Evolutionary conservation across 345 rosid species (phyloP), one percentile per base, ranked within the genome.

Genomic region (Dipteronia dyeriana): DNA sequence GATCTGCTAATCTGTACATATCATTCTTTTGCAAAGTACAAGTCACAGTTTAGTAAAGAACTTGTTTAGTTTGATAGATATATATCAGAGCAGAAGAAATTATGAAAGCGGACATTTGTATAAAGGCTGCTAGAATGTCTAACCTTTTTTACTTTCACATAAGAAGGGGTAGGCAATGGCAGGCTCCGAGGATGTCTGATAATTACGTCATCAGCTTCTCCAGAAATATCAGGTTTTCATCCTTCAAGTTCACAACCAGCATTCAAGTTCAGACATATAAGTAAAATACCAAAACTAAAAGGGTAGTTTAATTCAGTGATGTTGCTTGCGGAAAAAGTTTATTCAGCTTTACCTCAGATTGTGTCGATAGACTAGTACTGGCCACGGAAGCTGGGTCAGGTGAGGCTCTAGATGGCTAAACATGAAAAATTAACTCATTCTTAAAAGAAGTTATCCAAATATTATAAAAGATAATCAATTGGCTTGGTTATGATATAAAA

Each of bases 331-430:
- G 74, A 26, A 54, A 19, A 41, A 80, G 13, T 51, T 75, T 20
- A 71, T 64, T 49, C 19, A 60, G 59, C 63, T 74, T 39, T 82
- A 82, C 91, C 89, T 77, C 79, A 65, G 26, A 26, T 26, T 26
- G 26, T 26, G 26, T 83, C 72, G 26, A 26, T 26, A 31, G n/a
- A 17, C 49, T 11, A 67, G 65, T 60, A 67, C 31, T 70, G 60
- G 77, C 43, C 70, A 82, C 34, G 39, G 76, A 80, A 70, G 41
- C 54, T 59, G 85, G 82, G 66, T 75, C 51, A 29, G 69, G 45
- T 38, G 56, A 75, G 34, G 60, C 85, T 80, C 78, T 79, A 68
- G 68, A 71, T 70, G 80, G 78, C 88, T 86, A 69, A 70, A 76
- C 74, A 71, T 56, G 41, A 59, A 74, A 54, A 66, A 69, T 43